Base-by-base conservation (phyloP, 768 basidiomycete species). In the Boletus pseudopeckii region DNA sequence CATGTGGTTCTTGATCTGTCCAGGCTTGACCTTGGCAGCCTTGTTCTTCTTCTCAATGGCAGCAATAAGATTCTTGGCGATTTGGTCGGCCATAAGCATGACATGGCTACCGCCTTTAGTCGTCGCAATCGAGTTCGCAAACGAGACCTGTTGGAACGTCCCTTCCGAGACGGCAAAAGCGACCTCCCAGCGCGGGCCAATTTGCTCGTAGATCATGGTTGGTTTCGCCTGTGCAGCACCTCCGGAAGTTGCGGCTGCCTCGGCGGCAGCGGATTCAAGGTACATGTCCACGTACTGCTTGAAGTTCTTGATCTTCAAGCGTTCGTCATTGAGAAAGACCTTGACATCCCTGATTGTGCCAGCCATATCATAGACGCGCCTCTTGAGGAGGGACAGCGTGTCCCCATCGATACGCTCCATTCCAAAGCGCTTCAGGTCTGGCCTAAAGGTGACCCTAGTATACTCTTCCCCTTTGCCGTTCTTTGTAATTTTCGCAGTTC, bases 101-200 rank as follows among this genome's bases (percentile, higher is more conserved):
- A 99, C 96, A 67, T 99, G 97, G 0, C 91, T 92, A 48, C 97
- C 97, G 46, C 97, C 97, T 67, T 98, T 99, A 54, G 80, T 91
- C 3, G 97, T 99, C 7, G 95, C 85, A 61, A 99, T 98, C 24
- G 93, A 92, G 72, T 99, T 99, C 63, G 93, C 94, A 65, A 98
- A 99, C 22, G 97, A 96, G 44, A 99, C 92, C 49, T 96, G 93
- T 64, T 92, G 89, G 74, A 91, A 90, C 22, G 83, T 75, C 9
- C 95, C 95, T 53, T 98, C 93, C 1, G 96, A 97, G 20, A 98
- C 81, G 1, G 94, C 86, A 66, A 98, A 98, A 2, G 88, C 96
- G 43, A 98, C 80, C 66, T 98, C 97, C 96, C 96, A 99, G 6
- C 96, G 88, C 33, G 79, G 74, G 49, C 82, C 78, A 59, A 92